phyloP scores from a whole-genome alignment of 1,139 yeast genomes.

The Saccharomyces hybrid region DNA sequence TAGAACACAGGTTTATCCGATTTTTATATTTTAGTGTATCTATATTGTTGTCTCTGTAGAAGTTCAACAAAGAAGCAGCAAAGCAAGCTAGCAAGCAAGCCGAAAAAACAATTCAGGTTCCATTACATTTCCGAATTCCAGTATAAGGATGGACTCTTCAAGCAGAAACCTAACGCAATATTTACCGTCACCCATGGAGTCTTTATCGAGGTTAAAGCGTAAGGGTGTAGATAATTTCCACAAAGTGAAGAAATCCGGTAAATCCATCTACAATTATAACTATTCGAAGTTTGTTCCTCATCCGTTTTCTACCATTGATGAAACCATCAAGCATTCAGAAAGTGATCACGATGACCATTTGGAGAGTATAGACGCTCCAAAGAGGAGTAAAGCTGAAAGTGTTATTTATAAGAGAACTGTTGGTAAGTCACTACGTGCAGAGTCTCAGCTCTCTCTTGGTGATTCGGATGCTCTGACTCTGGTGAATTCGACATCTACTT shows the following conservation, averaged over 20 bases:
- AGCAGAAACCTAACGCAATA: conserved; percentile 1
- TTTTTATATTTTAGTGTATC: neutral
- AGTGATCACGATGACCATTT: neutral
- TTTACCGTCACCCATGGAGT: conserved; percentile 8
- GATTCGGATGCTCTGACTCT: conserved; percentile 4
- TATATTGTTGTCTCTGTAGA: neutral
- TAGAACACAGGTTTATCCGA: neutral
- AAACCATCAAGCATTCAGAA: neutral
- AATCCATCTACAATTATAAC: conserved; percentile 7
- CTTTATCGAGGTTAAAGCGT: conserved; percentile 11
- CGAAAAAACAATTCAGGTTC: neutral
- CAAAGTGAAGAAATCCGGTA: conserved; percentile 12
- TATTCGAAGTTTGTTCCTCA: neutral
- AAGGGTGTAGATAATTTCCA: conserved; percentile 13
- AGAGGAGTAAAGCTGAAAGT: neutral
- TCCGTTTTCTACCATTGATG: conserved; percentile 2
- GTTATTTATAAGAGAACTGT: neutral
- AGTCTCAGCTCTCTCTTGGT: neutral
- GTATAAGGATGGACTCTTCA: neutral
- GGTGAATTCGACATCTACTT: conserved; percentile 2
- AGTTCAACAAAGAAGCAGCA: neutral
- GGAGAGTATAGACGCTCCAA: neutral
- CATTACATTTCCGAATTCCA: neutral
- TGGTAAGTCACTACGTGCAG: neutral
- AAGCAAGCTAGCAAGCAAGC: neutral